These are phyloP conservation scores for Pythium phragmitis DNA, from an alignment of 352 stramenopile genomes.

Conservation along the genomic window DNA sequence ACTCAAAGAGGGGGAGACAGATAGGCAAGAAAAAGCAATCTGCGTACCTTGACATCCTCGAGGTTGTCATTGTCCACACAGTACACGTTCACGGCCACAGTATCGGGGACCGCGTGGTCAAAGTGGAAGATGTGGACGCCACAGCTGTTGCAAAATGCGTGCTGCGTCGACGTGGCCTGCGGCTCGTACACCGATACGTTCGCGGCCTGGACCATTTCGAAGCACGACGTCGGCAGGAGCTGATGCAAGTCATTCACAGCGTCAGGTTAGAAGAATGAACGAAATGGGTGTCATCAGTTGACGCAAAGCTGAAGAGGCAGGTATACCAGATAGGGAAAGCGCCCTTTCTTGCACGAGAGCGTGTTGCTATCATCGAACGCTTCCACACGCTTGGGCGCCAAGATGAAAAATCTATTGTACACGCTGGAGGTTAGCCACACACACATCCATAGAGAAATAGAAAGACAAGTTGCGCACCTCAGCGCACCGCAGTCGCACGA, in stretches of 20 bases:
- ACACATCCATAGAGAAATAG: neutral
- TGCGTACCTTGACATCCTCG: slow-evolving; percentile 69
- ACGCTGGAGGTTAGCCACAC: neutral
- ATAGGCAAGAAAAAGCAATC: neutral
- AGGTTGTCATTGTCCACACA: slow-evolving; percentile 82
- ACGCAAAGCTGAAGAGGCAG: no score
- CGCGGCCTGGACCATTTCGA: slow-evolving; percentile 70
- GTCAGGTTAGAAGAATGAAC: slow-evolving; percentile 1
- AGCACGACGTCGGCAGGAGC: slow-evolving; percentile 73
- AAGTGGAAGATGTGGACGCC: slow-evolving; percentile 88
- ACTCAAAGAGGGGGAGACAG: neutral
- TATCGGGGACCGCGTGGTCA: slow-evolving; percentile 65
- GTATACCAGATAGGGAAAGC: slow-evolving; percentile 73
- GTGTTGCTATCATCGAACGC: slow-evolving; percentile 84
- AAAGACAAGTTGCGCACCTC: slow-evolving; percentile 26
- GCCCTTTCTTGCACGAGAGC: slow-evolving; percentile 79
- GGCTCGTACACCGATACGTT: slow-evolving; percentile 77
- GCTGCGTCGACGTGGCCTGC: slow-evolving; percentile 59
- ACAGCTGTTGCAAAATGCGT: slow-evolving; percentile 80
- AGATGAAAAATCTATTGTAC: slow-evolving; percentile 55
- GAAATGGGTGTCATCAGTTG: no score
- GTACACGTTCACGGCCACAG: slow-evolving; percentile 78
- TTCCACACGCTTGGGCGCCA: slow-evolving; percentile 73
- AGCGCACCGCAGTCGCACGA: slow-evolving; percentile 70
- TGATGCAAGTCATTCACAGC: slow-evolving; percentile 17